phyloP scores from a whole-genome alignment of 2,329 filamentous ascomycete genomes.

The Aspergillaceae sp. region DNA sequence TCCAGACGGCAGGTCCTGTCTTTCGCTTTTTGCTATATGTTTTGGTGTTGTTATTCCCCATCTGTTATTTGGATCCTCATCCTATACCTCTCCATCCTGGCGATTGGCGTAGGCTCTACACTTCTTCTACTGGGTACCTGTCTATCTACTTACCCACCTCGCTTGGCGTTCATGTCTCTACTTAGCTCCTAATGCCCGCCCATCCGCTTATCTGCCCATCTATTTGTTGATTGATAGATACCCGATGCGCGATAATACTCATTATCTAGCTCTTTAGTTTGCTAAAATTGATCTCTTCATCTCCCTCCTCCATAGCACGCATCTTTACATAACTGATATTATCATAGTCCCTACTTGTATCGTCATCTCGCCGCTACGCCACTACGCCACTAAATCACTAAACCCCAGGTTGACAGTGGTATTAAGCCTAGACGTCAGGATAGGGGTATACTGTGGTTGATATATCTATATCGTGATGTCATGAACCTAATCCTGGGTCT shows the following conservation, averaged over 20 bases:
- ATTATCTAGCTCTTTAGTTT: neutral
- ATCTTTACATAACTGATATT: too few species aligned
- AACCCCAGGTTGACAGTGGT: too few species aligned
- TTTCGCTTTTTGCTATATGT: neutral
- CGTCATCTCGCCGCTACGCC: neutral
- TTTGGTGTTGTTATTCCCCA: neutral
- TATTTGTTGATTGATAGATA: conserved; percentile 17
- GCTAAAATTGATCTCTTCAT: neutral
- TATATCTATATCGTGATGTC: neutral
- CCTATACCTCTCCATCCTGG: neutral
- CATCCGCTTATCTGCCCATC: conserved; percentile 2
- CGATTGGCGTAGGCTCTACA: neutral
- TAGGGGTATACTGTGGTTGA: neutral
- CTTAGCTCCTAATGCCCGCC: neutral
- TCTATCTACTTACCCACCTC: too few species aligned
- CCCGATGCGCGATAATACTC: conserved; percentile 16
- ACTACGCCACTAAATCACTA: neutral
- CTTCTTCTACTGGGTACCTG: too few species aligned
- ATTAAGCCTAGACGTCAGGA: neutral
- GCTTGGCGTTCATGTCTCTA: too few species aligned
- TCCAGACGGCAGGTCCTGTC: conserved; percentile 2
- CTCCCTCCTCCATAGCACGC: neutral
- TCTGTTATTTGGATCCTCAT: neutral
- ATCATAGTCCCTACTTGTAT: neutral
- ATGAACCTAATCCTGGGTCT: neutral